Conservation (phyloP, 345 rosid species). For the Trapa bicornis region DNA sequence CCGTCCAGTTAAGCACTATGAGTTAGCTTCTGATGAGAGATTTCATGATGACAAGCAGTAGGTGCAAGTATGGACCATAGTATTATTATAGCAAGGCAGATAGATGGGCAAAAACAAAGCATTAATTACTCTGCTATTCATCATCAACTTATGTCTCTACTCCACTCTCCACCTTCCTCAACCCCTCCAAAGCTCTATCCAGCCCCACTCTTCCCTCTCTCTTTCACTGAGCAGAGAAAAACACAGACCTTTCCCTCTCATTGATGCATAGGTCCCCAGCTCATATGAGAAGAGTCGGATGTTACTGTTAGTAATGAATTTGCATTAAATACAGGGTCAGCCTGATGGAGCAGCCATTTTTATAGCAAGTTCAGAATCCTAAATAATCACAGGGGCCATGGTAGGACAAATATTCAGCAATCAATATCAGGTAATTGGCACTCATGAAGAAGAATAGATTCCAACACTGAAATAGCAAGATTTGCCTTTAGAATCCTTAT, state of each 20-base stretch:
- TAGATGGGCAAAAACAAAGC: not conserved
- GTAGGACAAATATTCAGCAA: not conserved
- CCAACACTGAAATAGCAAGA: not conserved
- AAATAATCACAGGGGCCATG: not conserved
- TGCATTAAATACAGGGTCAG: conserved; percentile 1
- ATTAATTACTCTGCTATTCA: not conserved
- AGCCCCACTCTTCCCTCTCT: not conserved
- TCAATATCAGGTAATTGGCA: not conserved
- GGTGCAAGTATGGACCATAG: not conserved
- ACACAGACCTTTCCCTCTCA: not conserved
- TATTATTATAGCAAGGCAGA: not conserved
- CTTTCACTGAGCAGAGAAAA: not conserved
- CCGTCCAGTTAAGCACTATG: not conserved
- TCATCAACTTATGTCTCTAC: not conserved
- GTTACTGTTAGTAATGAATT: not conserved
- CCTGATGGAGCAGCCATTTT: not conserved
- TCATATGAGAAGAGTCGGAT: not conserved
- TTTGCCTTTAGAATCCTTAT: not conserved
- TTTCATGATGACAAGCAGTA: not conserved
- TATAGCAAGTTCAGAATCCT: not conserved
- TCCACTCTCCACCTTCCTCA: not conserved
- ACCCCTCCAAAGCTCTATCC: not conserved
- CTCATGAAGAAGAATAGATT: conserved; percentile 19
- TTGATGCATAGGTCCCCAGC: not conserved
- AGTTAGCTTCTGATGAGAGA: not conserved